Percentiles rank a stretch among this genome's conserved stretches.
phyloP scores from a whole-genome alignment of 306 rosid genomes.

The Gynostemma pentaphyllum region DNA sequence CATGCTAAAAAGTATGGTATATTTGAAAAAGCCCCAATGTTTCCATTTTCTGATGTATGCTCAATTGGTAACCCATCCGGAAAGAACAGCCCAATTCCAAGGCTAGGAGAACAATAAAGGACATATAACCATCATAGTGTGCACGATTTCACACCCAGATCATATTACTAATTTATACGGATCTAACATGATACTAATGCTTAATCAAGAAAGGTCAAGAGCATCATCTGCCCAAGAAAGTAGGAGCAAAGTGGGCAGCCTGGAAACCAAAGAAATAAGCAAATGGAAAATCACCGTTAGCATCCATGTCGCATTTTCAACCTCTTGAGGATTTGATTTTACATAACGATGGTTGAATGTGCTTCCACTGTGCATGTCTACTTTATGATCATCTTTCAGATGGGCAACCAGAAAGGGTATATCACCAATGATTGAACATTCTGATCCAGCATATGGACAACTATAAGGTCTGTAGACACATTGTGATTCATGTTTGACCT shows the following conservation, averaged over 20 bases:
- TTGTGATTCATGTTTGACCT: conserved; percentile 83
- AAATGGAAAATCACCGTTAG: conserved; percentile 53
- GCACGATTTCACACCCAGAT: neutral
- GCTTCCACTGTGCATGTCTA: conserved; percentile 93
- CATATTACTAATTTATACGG: neutral
- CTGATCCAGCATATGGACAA: conserved; percentile 96
- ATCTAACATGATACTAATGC: neutral
- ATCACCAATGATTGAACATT: conserved; percentile 68
- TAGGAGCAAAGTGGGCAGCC: neutral
- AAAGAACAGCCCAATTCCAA: conserved; percentile 1
- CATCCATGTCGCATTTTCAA: conserved; percentile 97
- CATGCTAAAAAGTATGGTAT: too few species aligned
- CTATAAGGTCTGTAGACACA: conserved; percentile 68
- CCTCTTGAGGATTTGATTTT: conserved; percentile 91
- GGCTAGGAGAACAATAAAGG: neutral
- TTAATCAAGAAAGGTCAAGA: neutral
- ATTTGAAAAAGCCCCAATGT: too few species aligned
- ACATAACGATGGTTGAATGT: conserved; percentile 94
- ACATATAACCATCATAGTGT: too few species aligned
- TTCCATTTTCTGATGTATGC: neutral
- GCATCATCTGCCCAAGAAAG: neutral
- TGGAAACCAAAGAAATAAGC: neutral
- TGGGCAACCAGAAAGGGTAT: conserved; percentile 72
- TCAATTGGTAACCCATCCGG: neutral
- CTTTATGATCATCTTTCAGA: conserved; percentile 84